phyloP scores from a whole-genome alignment of 2,329 filamentous ascomycete species.

The Trichoderma oligosporum region DNA sequence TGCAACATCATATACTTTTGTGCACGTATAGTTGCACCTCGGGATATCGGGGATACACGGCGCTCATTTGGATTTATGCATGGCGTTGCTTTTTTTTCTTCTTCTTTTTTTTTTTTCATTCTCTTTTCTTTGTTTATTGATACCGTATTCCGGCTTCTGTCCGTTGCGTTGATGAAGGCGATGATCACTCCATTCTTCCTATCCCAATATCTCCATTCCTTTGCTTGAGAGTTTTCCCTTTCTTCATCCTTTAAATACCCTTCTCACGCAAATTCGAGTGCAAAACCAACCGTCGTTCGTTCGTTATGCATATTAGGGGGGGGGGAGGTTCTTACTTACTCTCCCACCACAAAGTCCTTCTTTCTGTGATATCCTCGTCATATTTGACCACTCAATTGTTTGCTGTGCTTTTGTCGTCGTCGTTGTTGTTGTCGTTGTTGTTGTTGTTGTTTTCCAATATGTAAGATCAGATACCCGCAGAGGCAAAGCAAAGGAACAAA shows the following conservation, averaged over 20 bases:
- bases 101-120: not conserved
- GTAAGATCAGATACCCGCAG: constrained; percentile 21
- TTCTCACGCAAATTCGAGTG: constrained; percentile 3
- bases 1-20: constrained; percentile 16
- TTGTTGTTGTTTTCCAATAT: constrained; percentile 13
- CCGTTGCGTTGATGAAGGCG: constrained; percentile 10
- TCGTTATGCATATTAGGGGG: not conserved
- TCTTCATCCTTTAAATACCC: not conserved
- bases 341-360: not conserved
- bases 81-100: constrained; percentile 9
- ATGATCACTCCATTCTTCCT: constrained; percentile 16
- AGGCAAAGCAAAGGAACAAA: constrained; percentile 16
- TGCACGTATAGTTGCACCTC: constrained; percentile 13
- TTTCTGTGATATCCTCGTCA: constrained; percentile 17
- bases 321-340: not conserved
- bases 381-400: constrained; percentile 9
- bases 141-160: not conserved
- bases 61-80: constrained; percentile 18
- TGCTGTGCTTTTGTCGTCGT: too few species aligned
- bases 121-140: not conserved
- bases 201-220: constrained; percentile 5
- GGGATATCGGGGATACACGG: constrained; percentile 18
- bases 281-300: constrained; percentile 5
- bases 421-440: constrained; percentile 6
- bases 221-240: constrained; percentile 8